Conservation (phyloP, 2,329 filamentous ascomycete genomes). For the Fusarium liriodendri region DNA sequence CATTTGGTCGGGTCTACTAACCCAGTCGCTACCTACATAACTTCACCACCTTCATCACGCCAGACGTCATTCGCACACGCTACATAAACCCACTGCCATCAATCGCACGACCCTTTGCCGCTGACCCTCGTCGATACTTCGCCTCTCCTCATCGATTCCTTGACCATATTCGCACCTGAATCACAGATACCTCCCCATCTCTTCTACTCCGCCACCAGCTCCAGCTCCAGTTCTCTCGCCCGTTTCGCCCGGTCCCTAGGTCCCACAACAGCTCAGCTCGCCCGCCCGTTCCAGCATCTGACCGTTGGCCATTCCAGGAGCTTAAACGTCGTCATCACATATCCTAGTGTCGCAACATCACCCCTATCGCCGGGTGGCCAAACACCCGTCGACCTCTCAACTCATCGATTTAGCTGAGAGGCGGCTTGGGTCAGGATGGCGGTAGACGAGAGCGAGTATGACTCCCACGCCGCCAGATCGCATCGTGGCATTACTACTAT, state of each 20-base stretch:
- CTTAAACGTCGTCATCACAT: conserved; percentile 12
- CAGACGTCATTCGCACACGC: conserved; percentile 42
- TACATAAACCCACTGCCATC: conserved; percentile 30
- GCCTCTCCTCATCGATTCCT: not conserved
- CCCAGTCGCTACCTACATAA: conserved; percentile 17
- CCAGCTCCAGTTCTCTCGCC: not conserved
- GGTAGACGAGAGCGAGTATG: conserved; percentile 65
- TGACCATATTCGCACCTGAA: not conserved
- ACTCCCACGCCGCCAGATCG: conserved; percentile 16
- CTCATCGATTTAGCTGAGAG: conserved; percentile 28
- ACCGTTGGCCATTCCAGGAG: conserved; percentile 6
- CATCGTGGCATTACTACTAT: not conserved
- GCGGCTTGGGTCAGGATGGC: conserved; percentile 57
- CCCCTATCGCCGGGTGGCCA: conserved; percentile 16
- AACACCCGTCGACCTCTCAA: conserved; percentile 17
- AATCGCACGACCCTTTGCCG: conserved; percentile 13
- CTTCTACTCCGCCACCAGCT: not conserved
- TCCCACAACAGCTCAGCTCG: conserved; percentile 1
- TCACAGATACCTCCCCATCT: not conserved
- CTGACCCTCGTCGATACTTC: conserved; percentile 5
- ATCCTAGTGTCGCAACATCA: conserved; percentile 13
- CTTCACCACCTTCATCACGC: conserved; percentile 34
- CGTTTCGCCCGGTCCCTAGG: not conserved
- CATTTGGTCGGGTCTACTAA: conserved; percentile 26
- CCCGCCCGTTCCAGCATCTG: conserved; percentile 7